A percentile compares a stretch with the other conserved stretches of the same genome.
phyloP scores from a whole-genome alignment of 148 eudicot genomes.

The Fagopyrum esculentum region DNA sequence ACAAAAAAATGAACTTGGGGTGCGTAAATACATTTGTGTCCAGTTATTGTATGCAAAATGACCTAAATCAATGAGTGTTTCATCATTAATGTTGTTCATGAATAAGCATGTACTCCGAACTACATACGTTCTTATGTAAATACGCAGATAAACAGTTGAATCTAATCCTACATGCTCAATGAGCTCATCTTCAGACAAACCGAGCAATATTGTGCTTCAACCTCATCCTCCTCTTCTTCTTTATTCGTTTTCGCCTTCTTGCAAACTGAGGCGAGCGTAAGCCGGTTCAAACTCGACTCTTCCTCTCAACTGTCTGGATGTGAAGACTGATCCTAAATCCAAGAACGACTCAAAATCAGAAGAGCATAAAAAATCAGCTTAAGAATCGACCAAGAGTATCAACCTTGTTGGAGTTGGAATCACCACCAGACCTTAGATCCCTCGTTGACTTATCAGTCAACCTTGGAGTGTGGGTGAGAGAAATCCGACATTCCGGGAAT shows the following conservation, averaged over 20 bases:
- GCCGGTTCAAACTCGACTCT: no score
- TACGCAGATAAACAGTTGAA: slow-evolving; percentile 86
- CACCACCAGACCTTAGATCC: slow-evolving; percentile 72
- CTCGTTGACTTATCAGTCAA: slow-evolving; percentile 66
- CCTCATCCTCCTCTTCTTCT: no score
- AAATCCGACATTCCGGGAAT: slow-evolving; percentile 36
- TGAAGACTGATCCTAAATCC: no score
- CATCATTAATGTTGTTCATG: no score
- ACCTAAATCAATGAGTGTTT: background rate
- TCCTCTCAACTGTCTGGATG: no score
- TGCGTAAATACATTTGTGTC: background rate
- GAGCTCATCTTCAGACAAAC: slow-evolving; percentile 54
- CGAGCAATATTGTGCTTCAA: no score
- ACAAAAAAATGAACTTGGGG: background rate
- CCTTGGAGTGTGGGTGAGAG: slow-evolving; percentile 77
- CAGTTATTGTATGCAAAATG: background rate
- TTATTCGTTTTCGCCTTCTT: no score
- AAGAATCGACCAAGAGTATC: slow-evolving; percentile 20
- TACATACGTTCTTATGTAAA: slow-evolving; percentile 79
- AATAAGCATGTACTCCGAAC: background rate
- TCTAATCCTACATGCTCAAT: slow-evolving; percentile 95
- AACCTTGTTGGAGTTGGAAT: slow-evolving; percentile 39
- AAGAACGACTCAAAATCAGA: no score
- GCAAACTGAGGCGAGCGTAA: no score
- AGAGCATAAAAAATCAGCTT: no score